phyloP scores from a whole-genome alignment of 345 rosid species.

The Brassica incana region DNA sequence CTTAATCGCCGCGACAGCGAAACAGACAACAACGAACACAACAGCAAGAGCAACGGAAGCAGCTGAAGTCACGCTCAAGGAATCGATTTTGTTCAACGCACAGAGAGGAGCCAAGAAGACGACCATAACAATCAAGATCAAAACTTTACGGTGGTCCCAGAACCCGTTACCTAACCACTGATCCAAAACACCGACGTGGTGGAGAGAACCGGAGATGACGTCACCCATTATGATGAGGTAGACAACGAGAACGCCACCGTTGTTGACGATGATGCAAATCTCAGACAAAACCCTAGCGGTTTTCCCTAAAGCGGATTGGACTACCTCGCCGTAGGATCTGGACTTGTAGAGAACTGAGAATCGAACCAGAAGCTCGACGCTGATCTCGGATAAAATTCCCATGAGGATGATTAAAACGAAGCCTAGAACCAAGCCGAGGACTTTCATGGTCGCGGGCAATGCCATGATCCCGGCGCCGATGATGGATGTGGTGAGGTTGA shows the following conservation, averaged over 20 bases:
- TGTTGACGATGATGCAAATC: constrained; percentile 87
- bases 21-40: constrained; percentile 83
- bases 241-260: constrained; percentile 90
- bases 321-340: constrained; percentile 83
- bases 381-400: constrained; percentile 79
- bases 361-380: constrained; percentile 77
- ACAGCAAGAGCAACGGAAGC: constrained; percentile 92
- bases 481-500: constrained; percentile 81
- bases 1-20: constrained; percentile 66
- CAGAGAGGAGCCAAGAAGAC: constrained; percentile 89
- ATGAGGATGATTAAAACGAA: constrained; percentile 66
- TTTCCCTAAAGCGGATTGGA: constrained; percentile 75
- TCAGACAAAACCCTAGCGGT: constrained; percentile 78
- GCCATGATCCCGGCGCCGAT: constrained; percentile 99
- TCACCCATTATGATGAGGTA: constrained; percentile 92
- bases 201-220: constrained; percentile 86
- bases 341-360: constrained; percentile 72
- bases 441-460: constrained; percentile 94
- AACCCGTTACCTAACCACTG: constrained; percentile 91
- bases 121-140: constrained; percentile 63
- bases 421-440: constrained; percentile 77
- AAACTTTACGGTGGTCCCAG: constrained; percentile 93
- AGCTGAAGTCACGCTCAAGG: constrained; percentile 81
- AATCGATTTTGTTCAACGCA: constrained; percentile 78
- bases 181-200: constrained; percentile 87